A percentile compares a stretch with the other conserved stretches of the same genome.
These are phyloP conservation scores for Termitomyces sp. DNA, from an alignment of 768 basidiomycete species.

Conservation along the genomic window DNA sequence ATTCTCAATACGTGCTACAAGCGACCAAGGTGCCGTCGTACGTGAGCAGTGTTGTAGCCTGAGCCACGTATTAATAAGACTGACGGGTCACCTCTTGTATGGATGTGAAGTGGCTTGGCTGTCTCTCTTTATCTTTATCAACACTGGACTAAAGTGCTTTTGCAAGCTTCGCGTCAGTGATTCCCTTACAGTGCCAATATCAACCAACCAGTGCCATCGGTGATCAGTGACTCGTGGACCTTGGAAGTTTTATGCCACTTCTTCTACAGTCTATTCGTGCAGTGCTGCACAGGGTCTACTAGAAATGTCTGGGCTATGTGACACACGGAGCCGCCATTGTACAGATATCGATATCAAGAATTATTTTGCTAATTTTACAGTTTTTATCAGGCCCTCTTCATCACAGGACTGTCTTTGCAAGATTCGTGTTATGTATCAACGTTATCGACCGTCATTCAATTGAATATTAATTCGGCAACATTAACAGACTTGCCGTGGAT, in stretches of 20 bases:
- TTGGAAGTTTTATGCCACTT: neutral
- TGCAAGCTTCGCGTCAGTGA: neutral
- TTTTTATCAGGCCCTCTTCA: neutral
- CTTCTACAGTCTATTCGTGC: neutral
- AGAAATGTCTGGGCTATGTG: neutral
- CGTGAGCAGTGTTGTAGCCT: too few relatives aligned
- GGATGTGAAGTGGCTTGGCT: neutral
- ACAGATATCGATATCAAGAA: neutral
- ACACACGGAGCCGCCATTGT: neutral
- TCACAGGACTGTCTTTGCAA: neutral
- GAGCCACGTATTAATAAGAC: slow-evolving; percentile 31
- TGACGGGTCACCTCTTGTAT: neutral
- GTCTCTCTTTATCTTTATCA: neutral
- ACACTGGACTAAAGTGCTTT: neutral
- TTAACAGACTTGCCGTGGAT: neutral
- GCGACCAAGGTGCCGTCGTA: neutral
- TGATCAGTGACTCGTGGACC: neutral
- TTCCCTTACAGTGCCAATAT: neutral
- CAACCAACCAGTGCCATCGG: neutral
- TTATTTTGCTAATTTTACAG: neutral
- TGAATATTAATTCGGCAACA: neutral
- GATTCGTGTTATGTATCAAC: neutral
- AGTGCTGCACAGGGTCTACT: neutral
- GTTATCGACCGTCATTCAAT: too few relatives aligned
- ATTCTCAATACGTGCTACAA: neutral